Base-by-base conservation (phyloP, 2,329 filamentous ascomycete genomes). In the Fusarium haematococcum region DNA sequence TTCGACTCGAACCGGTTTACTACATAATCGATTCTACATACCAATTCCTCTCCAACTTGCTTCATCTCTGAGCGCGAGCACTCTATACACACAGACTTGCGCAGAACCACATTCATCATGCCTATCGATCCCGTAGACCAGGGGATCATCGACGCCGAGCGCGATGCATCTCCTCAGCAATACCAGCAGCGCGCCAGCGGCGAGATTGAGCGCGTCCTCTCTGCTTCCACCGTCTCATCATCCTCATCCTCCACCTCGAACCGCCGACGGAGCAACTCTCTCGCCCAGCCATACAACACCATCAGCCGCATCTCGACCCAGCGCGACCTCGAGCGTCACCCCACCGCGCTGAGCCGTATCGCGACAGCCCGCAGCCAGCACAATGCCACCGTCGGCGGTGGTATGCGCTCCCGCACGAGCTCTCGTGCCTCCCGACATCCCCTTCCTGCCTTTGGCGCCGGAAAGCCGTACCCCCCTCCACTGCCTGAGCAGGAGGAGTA, bases 401-500 rank as follows among this genome's bases (percentile, higher is more conserved):
- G 78, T 30, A 32, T 80, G 25, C 78, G 79, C 50, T 82, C 79
- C 39, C 83, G 86, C 33, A 82, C 81, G 71, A 78, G 78, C 64
- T 84, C 81, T 59, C 84, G 88, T 58, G 85, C 89, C 58, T 90
- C 86, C 6, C 85, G 80, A 64, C 90, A 84, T 78, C 91, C 92
- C 1, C 79, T 95, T 65, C 93, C 93, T 1, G 83, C 84, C 8
- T 94, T 95, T 81, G 93, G 93, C 39, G 90, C 86, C 64, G 93
- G 92, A n/a, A 95, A 95, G 83, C 87, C 91, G 1, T 94, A 91
- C 77, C 94, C 94, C 4, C 93, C 93, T 5, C 86, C 85, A 0
- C 80, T 95, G 48, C 93, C 93, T 2, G 90, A 91, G 16, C 87
- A 88, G 76, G 93, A 95, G 77, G 91, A 94, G 73, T 96, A 95